These are phyloP conservation scores for Amphibolis antarctica DNA, from an alignment of 106 monocot genomes.

Conservation along the genomic window DNA sequence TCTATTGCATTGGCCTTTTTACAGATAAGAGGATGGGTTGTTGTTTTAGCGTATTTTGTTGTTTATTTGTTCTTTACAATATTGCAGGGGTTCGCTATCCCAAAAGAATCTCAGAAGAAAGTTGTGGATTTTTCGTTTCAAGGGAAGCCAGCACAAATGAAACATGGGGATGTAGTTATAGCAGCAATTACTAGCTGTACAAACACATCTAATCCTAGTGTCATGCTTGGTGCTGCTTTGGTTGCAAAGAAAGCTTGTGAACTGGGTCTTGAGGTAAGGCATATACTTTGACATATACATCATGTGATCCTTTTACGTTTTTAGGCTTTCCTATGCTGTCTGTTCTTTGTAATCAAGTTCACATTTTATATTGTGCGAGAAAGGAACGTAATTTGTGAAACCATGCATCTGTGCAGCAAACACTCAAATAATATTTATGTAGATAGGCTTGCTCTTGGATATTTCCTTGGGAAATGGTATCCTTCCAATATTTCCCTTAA, in stretches of 20 bases:
- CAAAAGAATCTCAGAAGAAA: conserved; percentile 72
- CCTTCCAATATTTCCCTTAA: too few relatives aligned
- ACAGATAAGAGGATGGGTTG: neutral
- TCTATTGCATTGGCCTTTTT: neutral
- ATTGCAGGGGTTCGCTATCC: conserved; percentile 81
- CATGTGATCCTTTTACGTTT: neutral
- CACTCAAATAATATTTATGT: too few relatives aligned
- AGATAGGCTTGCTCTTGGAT: too few relatives aligned
- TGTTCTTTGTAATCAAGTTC: too few relatives aligned
- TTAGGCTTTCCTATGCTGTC: too few relatives aligned
- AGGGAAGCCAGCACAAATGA: conserved; percentile 55
- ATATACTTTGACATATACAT: neutral
- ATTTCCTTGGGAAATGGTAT: too few relatives aligned
- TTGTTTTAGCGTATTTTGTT: neutral
- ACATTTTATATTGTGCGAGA: too few relatives aligned
- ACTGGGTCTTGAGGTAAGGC: conserved; percentile 73
- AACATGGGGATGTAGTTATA: conserved; percentile 91
- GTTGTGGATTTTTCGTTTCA: conserved; percentile 70
- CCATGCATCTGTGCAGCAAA: too few relatives aligned
- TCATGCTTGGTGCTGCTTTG: conserved; percentile 92
- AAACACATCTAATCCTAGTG: conserved; percentile 96
- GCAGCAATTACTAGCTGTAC: conserved; percentile 98
- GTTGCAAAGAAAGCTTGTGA: conserved; percentile 97
- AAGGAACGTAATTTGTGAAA: too few relatives aligned
- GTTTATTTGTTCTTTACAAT: neutral